Conservation (phyloP, 306 rosid genomes). For the Betula pendula region DNA sequence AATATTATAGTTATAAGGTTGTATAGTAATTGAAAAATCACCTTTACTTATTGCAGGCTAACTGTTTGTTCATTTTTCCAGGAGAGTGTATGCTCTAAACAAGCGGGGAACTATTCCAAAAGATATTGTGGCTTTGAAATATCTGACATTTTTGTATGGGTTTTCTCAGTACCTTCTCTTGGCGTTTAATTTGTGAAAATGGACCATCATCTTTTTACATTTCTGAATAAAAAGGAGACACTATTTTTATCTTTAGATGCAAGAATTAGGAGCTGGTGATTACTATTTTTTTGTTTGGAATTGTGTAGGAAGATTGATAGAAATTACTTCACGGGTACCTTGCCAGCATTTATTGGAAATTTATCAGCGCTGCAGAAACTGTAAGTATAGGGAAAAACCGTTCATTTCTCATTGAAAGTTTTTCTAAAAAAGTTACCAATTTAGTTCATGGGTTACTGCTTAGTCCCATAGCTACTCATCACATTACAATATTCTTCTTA, state of each 20-base stretch:
- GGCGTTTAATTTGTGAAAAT: background rate
- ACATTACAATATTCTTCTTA: background rate
- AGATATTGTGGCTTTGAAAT: conserved; percentile 21
- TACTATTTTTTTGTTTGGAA: background rate
- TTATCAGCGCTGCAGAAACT: background rate
- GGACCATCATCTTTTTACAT: background rate
- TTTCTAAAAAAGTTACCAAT: background rate
- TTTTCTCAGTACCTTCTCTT: background rate
- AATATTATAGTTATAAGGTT: background rate
- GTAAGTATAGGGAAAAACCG: conserved; percentile 16
- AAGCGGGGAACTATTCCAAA: conserved; percentile 7
- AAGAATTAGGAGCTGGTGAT: no score
- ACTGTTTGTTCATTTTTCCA: conserved; percentile 5
- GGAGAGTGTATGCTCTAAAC: conserved; percentile 23
- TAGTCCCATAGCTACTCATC: background rate
- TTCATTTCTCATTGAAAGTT: background rate
- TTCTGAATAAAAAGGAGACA: background rate
- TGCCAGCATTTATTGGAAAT: conserved; percentile 29
- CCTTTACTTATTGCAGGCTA: background rate
- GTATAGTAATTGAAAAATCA: background rate
- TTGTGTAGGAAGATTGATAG: conserved; percentile 23
- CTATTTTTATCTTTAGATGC: background rate
- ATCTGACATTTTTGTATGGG: conserved; percentile 24
- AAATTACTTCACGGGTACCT: conserved; percentile 28
- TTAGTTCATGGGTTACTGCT: background rate